Conservation (phyloP, 2,329 filamentous ascomycete genomes). For the Meredithiella fracta region DNA sequence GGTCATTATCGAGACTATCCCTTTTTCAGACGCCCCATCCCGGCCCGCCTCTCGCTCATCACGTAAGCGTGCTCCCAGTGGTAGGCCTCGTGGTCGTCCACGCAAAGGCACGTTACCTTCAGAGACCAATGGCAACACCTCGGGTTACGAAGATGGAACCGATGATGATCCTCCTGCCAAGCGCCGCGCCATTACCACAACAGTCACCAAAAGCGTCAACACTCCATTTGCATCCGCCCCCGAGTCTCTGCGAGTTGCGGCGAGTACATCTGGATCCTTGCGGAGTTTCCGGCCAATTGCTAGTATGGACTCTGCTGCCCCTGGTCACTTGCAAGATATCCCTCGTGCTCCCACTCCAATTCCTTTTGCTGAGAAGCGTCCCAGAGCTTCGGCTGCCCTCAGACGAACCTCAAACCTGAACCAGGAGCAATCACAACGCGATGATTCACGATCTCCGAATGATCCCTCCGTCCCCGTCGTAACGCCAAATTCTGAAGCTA, state of each 20-base stretch:
- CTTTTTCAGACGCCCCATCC: slow-evolving; percentile 24
- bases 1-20: slow-evolving; percentile 5
- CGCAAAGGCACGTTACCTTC: slow-evolving; percentile 30
- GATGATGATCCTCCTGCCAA: slow-evolving; percentile 35
- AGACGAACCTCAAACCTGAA: slow-evolving; percentile 45
- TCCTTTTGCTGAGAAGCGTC: slow-evolving; percentile 25
- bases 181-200: slow-evolving; percentile 66
- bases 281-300: slow-evolving; percentile 65
- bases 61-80: slow-evolving; percentile 32
- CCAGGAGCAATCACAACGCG: slow-evolving; percentile 33
- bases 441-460: slow-evolving; percentile 38
- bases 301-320: slow-evolving; percentile 28
- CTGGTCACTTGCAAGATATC: slow-evolving; percentile 49
- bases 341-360: slow-evolving; percentile 65
- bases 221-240: slow-evolving; percentile 54
- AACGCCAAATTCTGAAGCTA: slow-evolving; percentile 42
- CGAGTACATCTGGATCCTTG: slow-evolving; percentile 76
- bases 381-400: slow-evolving; percentile 24
- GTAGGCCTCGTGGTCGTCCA: slow-evolving; percentile 39
- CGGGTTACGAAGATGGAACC: slow-evolving; percentile 52
- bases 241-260: slow-evolving; percentile 75
- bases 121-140: slow-evolving; percentile 46
- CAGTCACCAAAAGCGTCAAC: slow-evolving; percentile 55
- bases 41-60: slow-evolving; percentile 46
- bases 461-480: slow-evolving; percentile 31